phyloP scores from a whole-genome alignment of 108 stramenopile species.

The Nitzschia inconspicua region DNA sequence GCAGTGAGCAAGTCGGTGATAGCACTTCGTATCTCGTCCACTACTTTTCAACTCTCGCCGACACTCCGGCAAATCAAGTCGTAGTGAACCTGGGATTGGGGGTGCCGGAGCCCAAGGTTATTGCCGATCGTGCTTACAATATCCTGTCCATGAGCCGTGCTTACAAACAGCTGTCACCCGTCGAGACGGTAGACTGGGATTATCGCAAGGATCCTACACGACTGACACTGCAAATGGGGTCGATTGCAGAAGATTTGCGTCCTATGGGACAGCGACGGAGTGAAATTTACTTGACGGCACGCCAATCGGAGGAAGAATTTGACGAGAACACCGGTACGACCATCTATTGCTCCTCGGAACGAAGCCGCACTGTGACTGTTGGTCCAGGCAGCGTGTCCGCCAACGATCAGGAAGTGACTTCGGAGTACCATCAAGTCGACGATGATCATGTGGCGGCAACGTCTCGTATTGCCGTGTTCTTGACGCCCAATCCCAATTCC shows the following conservation, averaged over 20 bases:
- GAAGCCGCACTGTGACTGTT: conserved; percentile 37
- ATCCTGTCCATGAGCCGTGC: conserved; percentile 34
- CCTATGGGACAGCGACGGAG: conserved; percentile 43
- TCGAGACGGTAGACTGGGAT: conserved; percentile 49
- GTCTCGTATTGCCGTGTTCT: conserved; percentile 43
- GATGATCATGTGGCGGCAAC: conserved; percentile 27
- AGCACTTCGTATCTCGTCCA: conserved; percentile 30
- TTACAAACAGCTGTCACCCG: conserved; percentile 39
- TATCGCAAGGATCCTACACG: conserved; percentile 41
- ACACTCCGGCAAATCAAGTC: conserved; percentile 21
- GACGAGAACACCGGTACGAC: background rate
- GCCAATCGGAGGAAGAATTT: conserved; percentile 17
- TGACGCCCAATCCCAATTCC: conserved; percentile 59
- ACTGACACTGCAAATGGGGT: conserved; percentile 20
- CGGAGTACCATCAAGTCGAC: conserved; percentile 33
- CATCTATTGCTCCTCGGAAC: conserved; percentile 35
- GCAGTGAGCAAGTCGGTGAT: conserved; percentile 39
- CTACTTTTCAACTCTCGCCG: conserved; percentile 38
- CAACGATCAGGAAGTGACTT: conserved; percentile 43
- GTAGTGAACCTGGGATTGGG: conserved; percentile 22
- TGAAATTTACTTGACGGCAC: conserved; percentile 43
- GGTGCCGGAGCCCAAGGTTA: conserved; percentile 29
- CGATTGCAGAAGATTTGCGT: conserved; percentile 45
- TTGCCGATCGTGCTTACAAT: conserved; percentile 50
- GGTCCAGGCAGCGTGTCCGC: conserved; percentile 38